A percentile compares a stretch with the other conserved stretches of the same genome.
Evolutionary conservation across 345 rosid genomes (phyloP).

Genomic region (Syzygium oleosum): DNA sequence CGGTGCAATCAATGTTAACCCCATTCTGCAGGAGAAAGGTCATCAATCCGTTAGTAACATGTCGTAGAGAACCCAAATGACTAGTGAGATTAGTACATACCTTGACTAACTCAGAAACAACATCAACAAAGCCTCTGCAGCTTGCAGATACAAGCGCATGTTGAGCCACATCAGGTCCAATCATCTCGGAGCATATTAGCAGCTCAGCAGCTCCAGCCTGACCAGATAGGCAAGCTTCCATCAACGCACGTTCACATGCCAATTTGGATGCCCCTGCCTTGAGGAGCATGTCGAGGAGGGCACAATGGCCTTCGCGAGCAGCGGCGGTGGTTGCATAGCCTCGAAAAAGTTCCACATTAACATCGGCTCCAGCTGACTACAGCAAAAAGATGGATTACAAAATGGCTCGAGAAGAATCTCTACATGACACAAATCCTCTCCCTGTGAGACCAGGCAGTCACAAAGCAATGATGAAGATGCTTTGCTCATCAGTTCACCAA

Average conservation of each 20-base stretch:
- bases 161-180: conserved; percentile 15
- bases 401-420: not conserved
- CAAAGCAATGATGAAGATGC: not conserved
- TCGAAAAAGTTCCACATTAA: conserved; percentile 25
- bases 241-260: conserved; percentile 24
- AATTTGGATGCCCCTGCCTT: conserved; percentile 28
- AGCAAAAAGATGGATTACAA: not conserved
- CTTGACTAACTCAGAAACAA: conserved; percentile 13
- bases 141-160: conserved; percentile 23
- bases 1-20: conserved; percentile 11
- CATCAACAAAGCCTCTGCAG: conserved; percentile 23
- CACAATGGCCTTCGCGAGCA: conserved; percentile 24
- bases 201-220: conserved; percentile 19
- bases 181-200: conserved; percentile 26
- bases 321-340: conserved; percentile 35
- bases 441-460: not conserved
- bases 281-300: conserved; percentile 25
- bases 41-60: not conserved
- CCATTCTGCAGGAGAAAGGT: conserved; percentile 11
- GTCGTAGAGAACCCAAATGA: not conserved
- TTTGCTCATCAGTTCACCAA: not conserved
- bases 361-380: conserved; percentile 29
- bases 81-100: not conserved
- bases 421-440: not conserved
- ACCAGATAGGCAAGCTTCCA: conserved; percentile 25